Conservation (phyloP, 139 green algal genomes). For the Closterium sp. region DNA sequence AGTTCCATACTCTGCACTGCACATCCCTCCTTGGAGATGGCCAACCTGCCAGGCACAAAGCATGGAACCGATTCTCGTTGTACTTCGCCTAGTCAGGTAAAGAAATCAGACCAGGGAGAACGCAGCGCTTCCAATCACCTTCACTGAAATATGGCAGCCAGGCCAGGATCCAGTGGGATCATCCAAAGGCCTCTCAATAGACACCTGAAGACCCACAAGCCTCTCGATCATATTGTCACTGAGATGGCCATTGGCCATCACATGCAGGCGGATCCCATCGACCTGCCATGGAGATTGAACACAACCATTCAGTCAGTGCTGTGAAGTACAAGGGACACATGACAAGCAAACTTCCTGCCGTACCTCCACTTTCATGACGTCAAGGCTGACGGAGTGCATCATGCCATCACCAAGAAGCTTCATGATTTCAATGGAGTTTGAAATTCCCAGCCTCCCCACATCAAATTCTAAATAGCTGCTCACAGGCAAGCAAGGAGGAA, state of each 20-base stretch:
- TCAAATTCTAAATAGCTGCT: background rate
- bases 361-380: background rate
- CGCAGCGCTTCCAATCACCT: background rate
- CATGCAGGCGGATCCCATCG: background rate
- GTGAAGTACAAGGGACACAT: no score
- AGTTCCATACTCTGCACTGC: background rate
- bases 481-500: background rate
- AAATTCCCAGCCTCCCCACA: background rate
- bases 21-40: background rate
- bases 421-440: background rate
- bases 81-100: background rate
- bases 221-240: background rate
- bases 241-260: background rate
- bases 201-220: background rate
- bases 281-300: background rate
- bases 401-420: background rate
- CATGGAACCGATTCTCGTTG: background rate
- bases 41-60: background rate
- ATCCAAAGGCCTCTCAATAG: background rate
- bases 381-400: background rate
- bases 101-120: background rate
- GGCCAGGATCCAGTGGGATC: background rate
- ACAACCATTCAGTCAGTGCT: no score
- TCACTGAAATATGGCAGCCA: background rate
- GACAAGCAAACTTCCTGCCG: no score